Evolutionary conservation across 768 basidiomycete species (phyloP).

Genomic region (Termitomyces sp.): DNA sequence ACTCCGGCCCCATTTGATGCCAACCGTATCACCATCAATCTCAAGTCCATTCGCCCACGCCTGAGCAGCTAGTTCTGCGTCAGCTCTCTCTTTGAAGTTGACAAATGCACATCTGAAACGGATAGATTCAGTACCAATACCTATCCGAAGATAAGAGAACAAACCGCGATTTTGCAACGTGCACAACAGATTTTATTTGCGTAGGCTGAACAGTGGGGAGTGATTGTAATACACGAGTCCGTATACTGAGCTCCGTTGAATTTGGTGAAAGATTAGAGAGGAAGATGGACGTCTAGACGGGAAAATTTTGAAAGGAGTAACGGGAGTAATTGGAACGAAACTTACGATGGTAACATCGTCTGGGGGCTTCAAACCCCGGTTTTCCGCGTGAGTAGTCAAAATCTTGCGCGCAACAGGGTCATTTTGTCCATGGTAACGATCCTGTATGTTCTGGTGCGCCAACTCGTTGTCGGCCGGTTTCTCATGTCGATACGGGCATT

Average conservation of each 20-base stretch:
- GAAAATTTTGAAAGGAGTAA: background rate
- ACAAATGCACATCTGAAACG: constrained; percentile 83
- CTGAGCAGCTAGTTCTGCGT: constrained; percentile 87
- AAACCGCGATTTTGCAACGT: constrained; percentile 77
- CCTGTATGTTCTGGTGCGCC: constrained; percentile 89
- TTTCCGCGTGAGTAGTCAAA: constrained; percentile 71
- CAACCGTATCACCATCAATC: constrained; percentile 68
- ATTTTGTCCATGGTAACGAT: constrained; percentile 88
- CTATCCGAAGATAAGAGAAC: constrained; percentile 11
- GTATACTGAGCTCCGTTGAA: constrained; percentile 71
- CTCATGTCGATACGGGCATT: constrained; percentile 97
- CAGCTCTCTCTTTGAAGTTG: constrained; percentile 79
- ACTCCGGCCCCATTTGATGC: constrained; percentile 89
- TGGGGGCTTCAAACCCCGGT: constrained; percentile 82
- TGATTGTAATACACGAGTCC: constrained; percentile 66
- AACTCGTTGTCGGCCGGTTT: constrained; percentile 79
- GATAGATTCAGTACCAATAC: background rate
- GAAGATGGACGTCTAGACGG: constrained; percentile 76
- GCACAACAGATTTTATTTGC: constrained; percentile 79
- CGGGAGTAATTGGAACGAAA: constrained; percentile 11
- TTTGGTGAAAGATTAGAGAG: constrained; percentile 68
- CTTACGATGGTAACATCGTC: constrained; percentile 84
- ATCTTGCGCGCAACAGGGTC: constrained; percentile 96
- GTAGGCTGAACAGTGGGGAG: constrained; percentile 60
- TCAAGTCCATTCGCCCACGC: constrained; percentile 92